A percentile compares a stretch with the other conserved stretches of the same genome.
Conservation (phyloP, 371 early-diverging fungal genomes). For the Actinomortierella wolfii region DNA sequence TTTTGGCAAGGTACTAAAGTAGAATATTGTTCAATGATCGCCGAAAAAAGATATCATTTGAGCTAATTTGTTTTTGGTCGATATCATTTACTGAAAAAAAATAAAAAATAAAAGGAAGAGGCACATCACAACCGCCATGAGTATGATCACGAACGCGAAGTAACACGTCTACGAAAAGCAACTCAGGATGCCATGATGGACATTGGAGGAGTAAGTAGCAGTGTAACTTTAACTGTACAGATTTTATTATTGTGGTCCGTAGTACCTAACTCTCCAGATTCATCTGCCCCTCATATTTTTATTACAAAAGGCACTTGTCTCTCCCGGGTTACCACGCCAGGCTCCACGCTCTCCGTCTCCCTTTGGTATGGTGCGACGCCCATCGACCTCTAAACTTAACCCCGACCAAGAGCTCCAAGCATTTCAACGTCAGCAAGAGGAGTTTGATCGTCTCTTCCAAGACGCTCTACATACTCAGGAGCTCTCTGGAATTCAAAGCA, state of each 20-base stretch:
- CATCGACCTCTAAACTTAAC: constrained; percentile 31
- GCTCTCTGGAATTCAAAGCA: no score
- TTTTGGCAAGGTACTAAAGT: no score
- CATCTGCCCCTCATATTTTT: no score
- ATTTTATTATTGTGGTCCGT: no score
- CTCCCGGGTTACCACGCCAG: no score
- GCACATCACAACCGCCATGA: constrained; percentile 41
- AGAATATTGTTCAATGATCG: no score
- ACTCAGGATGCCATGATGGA: constrained; percentile 25
- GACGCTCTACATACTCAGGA: no score
- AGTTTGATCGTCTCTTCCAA: constrained; percentile 9
- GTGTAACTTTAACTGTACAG: no score
- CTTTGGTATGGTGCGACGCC: constrained; percentile 5
- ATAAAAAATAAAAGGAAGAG: constrained; percentile 21
- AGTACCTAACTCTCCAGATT: no score
- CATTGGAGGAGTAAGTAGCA: constrained; percentile 28
- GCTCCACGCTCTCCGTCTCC: no score
- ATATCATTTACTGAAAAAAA: neutral
- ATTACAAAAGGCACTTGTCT: no score
- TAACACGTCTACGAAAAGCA: constrained; percentile 37
- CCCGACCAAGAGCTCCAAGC: constrained; percentile 36
- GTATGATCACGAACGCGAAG: constrained; percentile 42
- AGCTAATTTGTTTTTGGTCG: neutral
- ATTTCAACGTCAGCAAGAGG: constrained; percentile 39
- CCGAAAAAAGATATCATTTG: neutral